Conservation (phyloP, 768 basidiomycete genomes). For the Cyathus striatus region DNA sequence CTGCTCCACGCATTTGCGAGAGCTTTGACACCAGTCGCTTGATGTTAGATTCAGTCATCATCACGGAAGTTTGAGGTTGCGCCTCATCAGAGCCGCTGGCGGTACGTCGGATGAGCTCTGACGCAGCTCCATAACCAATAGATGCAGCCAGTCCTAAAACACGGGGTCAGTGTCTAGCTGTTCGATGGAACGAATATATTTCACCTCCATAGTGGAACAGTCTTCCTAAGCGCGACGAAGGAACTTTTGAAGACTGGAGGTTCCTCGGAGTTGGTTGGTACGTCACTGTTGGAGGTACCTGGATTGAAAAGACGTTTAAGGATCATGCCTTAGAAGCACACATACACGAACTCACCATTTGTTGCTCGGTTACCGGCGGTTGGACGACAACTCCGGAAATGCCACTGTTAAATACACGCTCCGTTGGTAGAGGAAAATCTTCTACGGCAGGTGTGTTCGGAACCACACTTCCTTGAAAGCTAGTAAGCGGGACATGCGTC, state of each 20-base stretch:
- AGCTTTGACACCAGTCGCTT: constrained; percentile 86
- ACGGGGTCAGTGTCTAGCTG: background rate
- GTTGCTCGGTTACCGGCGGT: too few relatives aligned
- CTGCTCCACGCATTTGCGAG: constrained; percentile 95
- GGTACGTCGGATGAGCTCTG: constrained; percentile 76
- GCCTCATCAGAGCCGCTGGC: constrained; percentile 30
- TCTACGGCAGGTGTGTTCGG: too few relatives aligned
- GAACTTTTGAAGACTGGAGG: constrained; percentile 81
- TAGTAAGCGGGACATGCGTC: too few relatives aligned
- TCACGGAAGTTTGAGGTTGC: constrained; percentile 50
- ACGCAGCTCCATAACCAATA: constrained; percentile 82
- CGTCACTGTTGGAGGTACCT: too few relatives aligned
- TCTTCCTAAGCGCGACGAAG: constrained; percentile 83
- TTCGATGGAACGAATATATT: constrained; percentile 2
- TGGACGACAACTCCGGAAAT: too few relatives aligned
- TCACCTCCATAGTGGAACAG: constrained; percentile 94
- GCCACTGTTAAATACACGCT: too few relatives aligned
- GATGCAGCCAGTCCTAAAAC: constrained; percentile 87
- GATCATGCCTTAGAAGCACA: too few relatives aligned
- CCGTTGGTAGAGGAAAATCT: too few relatives aligned
- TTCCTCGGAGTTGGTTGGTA: constrained; percentile 25
- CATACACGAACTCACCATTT: too few relatives aligned
- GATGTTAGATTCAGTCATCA: constrained; percentile 91
- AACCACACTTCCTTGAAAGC: too few relatives aligned
- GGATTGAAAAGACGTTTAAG: background rate